Base-by-base conservation (phyloP, 176 grass and related monocot genomes). In the Oryza brachyantha region DNA sequence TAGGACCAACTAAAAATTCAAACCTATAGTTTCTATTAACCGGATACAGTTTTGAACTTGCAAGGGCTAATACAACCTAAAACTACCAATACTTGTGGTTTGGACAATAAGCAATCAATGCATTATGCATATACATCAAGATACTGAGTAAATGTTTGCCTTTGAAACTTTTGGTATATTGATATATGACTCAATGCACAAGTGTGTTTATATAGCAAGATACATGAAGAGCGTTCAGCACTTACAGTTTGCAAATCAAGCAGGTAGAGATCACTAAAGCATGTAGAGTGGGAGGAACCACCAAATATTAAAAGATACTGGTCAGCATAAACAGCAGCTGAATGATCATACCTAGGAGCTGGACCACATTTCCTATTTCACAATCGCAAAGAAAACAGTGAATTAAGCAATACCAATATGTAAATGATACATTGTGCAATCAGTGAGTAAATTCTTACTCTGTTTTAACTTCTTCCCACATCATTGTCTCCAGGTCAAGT, bases 291-390 rank as follows among this genome's bases (percentile, higher is more conserved):
- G 81, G 96, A 98, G 38, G 96, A 94, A 68, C 96, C 96, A 74
- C 96, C 92, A 83, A 94, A 98, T 66, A 98, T 90, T 35, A 98
- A 72, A 85, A 98, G 92, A 85, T 98, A 98, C 63, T 90, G 85
- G 9, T 87, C 92, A 48, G 70, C 79, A 83, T 94, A 78, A 65
- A 94, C 92, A 79, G 78, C 73, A 85, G 90, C 83, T 71, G 88
- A 90, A 77, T 98, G 96, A 80, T 94, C 96, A 25, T 90, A 98
- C 59, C 96, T 90, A 82, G 96, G 90, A 58, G 87, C 83, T 68
- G 96, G 96, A 25, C 79, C 81, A 46, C 77, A 73, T 77, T 88
- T 86, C 78, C 96, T 98, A 58, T 87, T 72, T 70, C 34, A 84
- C 38, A 81, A 70, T 70, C 73, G 24, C 45, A 88, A 86, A 61